Conservation (phyloP, 805 yeast genomes). For the Ogataea zsoltii region DNA sequence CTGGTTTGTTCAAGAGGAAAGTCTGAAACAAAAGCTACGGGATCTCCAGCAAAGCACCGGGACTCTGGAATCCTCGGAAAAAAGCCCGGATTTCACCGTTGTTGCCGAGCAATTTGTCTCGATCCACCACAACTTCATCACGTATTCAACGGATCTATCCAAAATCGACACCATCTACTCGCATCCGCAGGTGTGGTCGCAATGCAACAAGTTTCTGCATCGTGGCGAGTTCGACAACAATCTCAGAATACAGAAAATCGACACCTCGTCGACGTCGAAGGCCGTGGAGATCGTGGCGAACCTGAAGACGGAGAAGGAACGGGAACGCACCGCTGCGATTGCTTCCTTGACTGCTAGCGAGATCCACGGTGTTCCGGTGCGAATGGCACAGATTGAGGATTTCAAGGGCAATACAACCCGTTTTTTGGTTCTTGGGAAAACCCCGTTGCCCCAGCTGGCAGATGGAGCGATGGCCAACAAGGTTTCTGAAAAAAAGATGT, state of each 20-base stretch:
- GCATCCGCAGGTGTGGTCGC: conserved; percentile 99
- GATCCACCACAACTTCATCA: conserved; percentile 74
- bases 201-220: conserved; percentile 61
- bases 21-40: conserved; percentile 12
- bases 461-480: conserved; percentile 4
- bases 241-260: conserved; percentile 50
- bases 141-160: conserved; percentile 44
- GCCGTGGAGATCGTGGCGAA: conserved; percentile 69
- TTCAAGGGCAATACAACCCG: conserved; percentile 77
- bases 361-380: conserved; percentile 56
- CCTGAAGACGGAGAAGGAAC: conserved; percentile 31
- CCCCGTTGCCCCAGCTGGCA: conserved; percentile 16
- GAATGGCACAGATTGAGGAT: conserved; percentile 66
- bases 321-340: conserved; percentile 62
- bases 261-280: conserved; percentile 76
- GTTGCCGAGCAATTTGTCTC: conserved; percentile 80
- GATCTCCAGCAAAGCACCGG: conserved; percentile 13
- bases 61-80: conserved; percentile 12
- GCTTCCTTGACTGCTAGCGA: conserved; percentile 70
- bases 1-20: conserved; percentile 41
- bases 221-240: conserved; percentile 32
- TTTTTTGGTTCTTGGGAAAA: conserved; percentile 65
- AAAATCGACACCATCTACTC: conserved; percentile 66
- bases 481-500: conserved; percentile 35
- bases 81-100: conserved; percentile 46